These are phyloP conservation scores for Tolypocladium cylindrosporum DNA, from an alignment of 2,329 filamentous ascomycete species.

Conservation along the genomic window DNA sequence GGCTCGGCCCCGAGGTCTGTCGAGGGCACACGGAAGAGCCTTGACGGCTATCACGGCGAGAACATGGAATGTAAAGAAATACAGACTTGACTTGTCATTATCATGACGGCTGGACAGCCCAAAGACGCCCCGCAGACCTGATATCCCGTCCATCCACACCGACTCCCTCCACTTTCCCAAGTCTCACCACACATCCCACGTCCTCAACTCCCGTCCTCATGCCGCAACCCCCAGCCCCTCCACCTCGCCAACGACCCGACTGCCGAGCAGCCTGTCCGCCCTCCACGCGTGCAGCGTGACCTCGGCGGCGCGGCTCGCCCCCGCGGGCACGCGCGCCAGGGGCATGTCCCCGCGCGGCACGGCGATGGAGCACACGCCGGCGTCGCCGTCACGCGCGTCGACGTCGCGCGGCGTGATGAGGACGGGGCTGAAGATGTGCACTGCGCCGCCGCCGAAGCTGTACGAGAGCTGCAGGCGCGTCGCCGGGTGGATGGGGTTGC, in stretches of 20 bases:
- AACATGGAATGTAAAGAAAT: neutral
- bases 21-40: neutral
- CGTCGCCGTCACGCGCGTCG: neutral
- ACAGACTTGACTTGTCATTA: neutral
- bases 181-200: neutral
- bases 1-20: neutral
- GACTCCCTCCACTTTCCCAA: neutral
- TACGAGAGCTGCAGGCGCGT: conserved; percentile 6
- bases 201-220: neutral
- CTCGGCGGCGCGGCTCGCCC: neutral
- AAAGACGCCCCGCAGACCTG: neutral
- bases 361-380: neutral
- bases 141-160: neutral
- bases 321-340: neutral
- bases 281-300: conserved; percentile 4
- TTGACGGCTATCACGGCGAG: neutral
- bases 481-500: conserved; percentile 4
- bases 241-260: conserved; percentile 1
- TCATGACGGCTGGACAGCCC: neutral
- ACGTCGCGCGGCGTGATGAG: conserved; percentile 2
- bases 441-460: conserved; percentile 1
- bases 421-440: neutral
- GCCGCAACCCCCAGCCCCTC: neutral
- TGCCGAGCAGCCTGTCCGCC: neutral
- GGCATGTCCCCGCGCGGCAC: neutral